These are phyloP conservation scores for Flueggea neowawraea DNA, from an alignment of 441 rosid species.

Conservation along the genomic window DNA sequence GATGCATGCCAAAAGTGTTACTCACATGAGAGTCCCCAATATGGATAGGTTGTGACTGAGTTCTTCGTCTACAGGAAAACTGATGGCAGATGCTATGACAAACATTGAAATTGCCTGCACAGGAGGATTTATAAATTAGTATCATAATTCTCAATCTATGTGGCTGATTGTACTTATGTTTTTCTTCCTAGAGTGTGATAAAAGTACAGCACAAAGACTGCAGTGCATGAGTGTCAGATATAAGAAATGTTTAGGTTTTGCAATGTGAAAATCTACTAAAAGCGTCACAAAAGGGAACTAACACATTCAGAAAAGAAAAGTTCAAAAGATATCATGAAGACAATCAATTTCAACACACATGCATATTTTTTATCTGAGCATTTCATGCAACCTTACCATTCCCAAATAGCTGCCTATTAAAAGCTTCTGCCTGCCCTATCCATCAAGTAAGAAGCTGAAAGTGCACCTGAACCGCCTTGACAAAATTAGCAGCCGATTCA, in stretches of 20 bases:
- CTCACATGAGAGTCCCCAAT: constrained; percentile 71
- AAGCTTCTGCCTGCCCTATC: constrained; percentile 64
- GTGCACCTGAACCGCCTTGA: constrained; percentile 37
- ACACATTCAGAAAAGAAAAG: too few relatives aligned
- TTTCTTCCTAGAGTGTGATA: background rate
- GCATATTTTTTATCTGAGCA: background rate
- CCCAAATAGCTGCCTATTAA: constrained; percentile 66
- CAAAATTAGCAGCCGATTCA: constrained; percentile 9
- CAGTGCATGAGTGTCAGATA: background rate
- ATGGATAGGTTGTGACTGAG: constrained; percentile 59
- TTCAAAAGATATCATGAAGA: background rate
- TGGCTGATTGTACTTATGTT: background rate
- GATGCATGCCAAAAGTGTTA: background rate
- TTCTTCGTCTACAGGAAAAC: constrained; percentile 56
- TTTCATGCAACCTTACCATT: constrained; percentile 45
- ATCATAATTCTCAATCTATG: background rate
- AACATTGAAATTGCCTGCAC: constrained; percentile 77
- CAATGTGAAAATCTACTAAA: too few relatives aligned
- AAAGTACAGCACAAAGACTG: background rate
- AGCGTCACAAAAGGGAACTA: too few relatives aligned
- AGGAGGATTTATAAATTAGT: constrained; percentile 7
- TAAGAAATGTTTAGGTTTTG: background rate
- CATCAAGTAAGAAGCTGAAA: constrained; percentile 55
- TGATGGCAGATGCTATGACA: constrained; percentile 47
- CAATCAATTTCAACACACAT: background rate